These are phyloP conservation scores for Fistulinella staudtii DNA, from an alignment of 1,284 basidiomycete genomes.

Conservation along the genomic window DNA sequence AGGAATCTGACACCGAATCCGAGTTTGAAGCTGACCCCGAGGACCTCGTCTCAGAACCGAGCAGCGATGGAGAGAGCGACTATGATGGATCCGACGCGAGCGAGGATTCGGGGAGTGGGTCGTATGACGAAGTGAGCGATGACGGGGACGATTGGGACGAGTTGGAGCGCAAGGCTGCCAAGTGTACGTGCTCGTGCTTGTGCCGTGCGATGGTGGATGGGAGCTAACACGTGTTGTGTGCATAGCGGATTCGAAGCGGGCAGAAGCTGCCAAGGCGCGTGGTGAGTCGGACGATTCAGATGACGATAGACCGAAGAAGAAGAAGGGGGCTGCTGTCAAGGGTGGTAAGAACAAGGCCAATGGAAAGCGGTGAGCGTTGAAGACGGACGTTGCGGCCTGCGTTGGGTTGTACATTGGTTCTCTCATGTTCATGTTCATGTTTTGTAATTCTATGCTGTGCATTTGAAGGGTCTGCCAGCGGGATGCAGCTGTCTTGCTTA, in stretches of 20 bases:
- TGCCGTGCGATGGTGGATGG: not conserved
- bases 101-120: slow-evolving; percentile 61
- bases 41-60: slow-evolving; percentile 48
- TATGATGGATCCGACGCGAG: slow-evolving; percentile 63
- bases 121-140: slow-evolving; percentile 69
- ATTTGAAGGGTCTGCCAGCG: too few relatives aligned
- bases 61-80: slow-evolving; percentile 53
- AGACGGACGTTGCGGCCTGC: not conserved
- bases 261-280: slow-evolving; percentile 43
- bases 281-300: slow-evolving; percentile 65
- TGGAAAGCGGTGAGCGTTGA: slow-evolving; percentile 34
- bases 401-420: not conserved
- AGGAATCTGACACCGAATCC: slow-evolving; percentile 71
- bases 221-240: slow-evolving; percentile 1
- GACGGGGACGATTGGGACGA: slow-evolving; percentile 96
- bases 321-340: slow-evolving; percentile 40
- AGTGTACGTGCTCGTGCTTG: slow-evolving; percentile 49
- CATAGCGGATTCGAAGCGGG: slow-evolving; percentile 66
- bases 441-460: not conserved
- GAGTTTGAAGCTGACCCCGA: slow-evolving; percentile 73
- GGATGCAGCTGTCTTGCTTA: too few relatives aligned
- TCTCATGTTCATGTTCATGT: not conserved
- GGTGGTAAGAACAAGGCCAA: slow-evolving; percentile 40
- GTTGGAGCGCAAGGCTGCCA: slow-evolving; percentile 85
- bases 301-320: slow-evolving; percentile 66